Base-by-base conservation (phyloP, 2,329 filamentous ascomycete species). In the Dothideomycetes sp. region DNA sequence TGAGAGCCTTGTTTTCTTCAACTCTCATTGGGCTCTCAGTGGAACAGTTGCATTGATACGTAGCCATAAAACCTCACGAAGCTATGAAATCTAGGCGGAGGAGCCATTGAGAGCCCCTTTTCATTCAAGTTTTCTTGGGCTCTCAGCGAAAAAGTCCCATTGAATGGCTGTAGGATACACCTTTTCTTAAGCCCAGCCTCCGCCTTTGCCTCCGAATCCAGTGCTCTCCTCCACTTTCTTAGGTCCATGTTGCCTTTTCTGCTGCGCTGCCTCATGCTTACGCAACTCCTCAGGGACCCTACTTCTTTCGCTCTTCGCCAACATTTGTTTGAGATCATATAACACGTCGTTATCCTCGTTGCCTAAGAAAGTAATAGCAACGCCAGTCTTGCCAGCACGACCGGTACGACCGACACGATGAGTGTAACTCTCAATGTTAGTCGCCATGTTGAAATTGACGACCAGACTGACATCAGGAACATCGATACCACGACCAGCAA, bases 361-460 rank as follows among this genome's bases (percentile, higher is more conserved):
- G 45, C 87, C 89, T 55, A 96, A 63, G 70, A 98, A 98, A 0
- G 91, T 98, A 48, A 98, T 91, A 2, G 91, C 84, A 36, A 94
- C 80, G 80, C 91, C 91, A 52, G 77, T 88, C 76, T 96, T 96
- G 47, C 91, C 91, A 2, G 91, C 91, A 79, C 91, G 83, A 71
- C 91, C 91, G 1, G 91, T 98, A 67, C 91, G 82, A 62, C 91
- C 91, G 55, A 98, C 83, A 67, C 91, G 81, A 70, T 98, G 91
- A 2, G 89, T 96, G 61, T 98, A 98, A 57, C 78, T 82, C 66
- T 98, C 91, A 51, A 98, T 96, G 51, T 72, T 86, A 10, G 68
- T 79, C 1, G 91, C 83, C 91, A 98, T 96, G 71, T 96, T 98
- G 76, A 96, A 98, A 69, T 98, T 98, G 60, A 98, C 74, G 43